Conservation (phyloP, 2,329 filamentous ascomycete genomes). For the Calonectria fujianensis region DNA sequence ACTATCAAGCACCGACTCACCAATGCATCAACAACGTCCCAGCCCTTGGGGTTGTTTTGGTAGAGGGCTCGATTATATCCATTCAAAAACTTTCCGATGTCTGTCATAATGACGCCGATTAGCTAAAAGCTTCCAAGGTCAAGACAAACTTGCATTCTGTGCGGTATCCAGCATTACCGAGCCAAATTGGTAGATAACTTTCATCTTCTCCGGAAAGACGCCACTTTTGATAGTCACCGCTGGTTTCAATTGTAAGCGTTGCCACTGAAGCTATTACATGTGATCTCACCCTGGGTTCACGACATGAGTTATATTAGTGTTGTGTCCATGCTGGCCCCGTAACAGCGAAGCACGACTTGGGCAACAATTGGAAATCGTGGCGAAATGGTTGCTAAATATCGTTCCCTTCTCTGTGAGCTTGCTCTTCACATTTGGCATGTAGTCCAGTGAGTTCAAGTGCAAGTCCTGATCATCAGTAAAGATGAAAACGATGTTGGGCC, state of each 20-base stretch:
- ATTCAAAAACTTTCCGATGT: slow-evolving; percentile 34
- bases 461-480: slow-evolving; percentile 39
- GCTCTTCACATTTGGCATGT: slow-evolving; percentile 29
- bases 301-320: slow-evolving; percentile 35
- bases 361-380: slow-evolving; percentile 36
- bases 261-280: no score
- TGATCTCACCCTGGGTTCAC: slow-evolving; percentile 20
- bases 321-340: slow-evolving; percentile 33
- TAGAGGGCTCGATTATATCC: slow-evolving; percentile 32
- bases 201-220: slow-evolving; percentile 18
- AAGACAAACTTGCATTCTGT: slow-evolving; percentile 15
- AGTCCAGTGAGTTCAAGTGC: slow-evolving; percentile 34
- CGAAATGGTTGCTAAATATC: slow-evolving; percentile 30
- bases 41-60: slow-evolving; percentile 23
- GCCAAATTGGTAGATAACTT: slow-evolving; percentile 28
- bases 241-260: background rate
- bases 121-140: background rate
- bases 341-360: slow-evolving; percentile 26
- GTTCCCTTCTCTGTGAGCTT: slow-evolving; percentile 29
- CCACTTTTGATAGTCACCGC: slow-evolving; percentile 33
- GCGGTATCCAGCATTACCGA: slow-evolving; percentile 33
- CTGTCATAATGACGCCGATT: background rate
- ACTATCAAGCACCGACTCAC: background rate
- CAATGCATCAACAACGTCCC: slow-evolving; percentile 27
- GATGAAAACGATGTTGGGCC: slow-evolving; percentile 39